A percentile compares a stretch with the other conserved stretches of the same genome.
Evolutionary conservation across 805 yeast genomes (phyloP).

Genomic region (Hanseniaspora mollemarum): DNA sequence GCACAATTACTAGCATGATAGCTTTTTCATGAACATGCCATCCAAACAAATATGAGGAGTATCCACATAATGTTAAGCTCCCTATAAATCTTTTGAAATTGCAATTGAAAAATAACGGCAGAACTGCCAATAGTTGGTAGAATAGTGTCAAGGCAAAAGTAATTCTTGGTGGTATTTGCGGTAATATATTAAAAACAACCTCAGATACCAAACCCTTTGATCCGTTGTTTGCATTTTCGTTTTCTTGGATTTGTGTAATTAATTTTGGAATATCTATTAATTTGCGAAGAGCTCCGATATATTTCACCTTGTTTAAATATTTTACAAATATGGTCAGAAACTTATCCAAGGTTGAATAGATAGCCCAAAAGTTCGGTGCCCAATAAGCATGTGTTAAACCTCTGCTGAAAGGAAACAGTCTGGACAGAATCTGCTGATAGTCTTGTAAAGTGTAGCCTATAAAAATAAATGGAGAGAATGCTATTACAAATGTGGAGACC

Average conservation of each 20-base stretch:
- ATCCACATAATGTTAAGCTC: conserved; percentile 77
- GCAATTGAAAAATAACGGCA: conserved; percentile 63
- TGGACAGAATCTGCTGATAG: conserved; percentile 48
- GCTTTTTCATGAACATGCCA: conserved; percentile 99
- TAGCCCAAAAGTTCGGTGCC: conserved; percentile 98
- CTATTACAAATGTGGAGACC: conserved; percentile 45
- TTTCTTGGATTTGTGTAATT: conserved; percentile 23
- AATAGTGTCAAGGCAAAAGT: conserved; percentile 75
- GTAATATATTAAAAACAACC: conserved; percentile 67
- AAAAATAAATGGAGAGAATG: conserved; percentile 65
- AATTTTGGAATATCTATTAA: background rate
- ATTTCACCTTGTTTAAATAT: conserved; percentile 14
- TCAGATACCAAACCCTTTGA: conserved; percentile 92
- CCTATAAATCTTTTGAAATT: conserved; percentile 71
- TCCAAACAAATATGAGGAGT: conserved; percentile 83
- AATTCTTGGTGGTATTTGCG: conserved; percentile 62
- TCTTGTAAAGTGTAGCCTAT: conserved; percentile 37
- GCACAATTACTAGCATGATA: conserved; percentile 75
- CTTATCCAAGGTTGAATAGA: conserved; percentile 76
- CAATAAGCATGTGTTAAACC: conserved; percentile 97
- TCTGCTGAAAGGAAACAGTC: conserved; percentile 86
- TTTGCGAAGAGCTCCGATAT: background rate
- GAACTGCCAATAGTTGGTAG: conserved; percentile 65
- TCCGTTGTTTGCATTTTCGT: conserved; percentile 33
- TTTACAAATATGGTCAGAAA: conserved; percentile 40